A percentile compares a stretch with the other conserved stretches of the same genome.
Evolutionary conservation across 2,329 filamentous ascomycete species (phyloP).

Genomic region (Dothideomycetes sp.): DNA sequence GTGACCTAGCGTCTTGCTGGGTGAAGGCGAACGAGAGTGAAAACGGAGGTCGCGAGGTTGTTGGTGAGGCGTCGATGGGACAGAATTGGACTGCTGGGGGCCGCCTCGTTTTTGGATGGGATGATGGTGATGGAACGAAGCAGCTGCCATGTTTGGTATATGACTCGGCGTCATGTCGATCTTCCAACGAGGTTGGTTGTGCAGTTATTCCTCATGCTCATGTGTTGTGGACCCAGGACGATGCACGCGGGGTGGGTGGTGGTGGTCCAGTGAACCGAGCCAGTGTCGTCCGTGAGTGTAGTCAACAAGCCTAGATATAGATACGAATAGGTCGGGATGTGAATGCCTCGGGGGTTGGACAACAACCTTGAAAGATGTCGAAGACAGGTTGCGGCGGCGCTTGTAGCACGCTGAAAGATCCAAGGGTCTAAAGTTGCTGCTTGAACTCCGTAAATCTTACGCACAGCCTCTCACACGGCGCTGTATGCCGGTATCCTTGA

Average conservation of each 20-base stretch:
- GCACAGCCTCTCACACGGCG: no score
- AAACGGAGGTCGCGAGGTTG: conserved; percentile 74
- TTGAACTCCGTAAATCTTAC: no score
- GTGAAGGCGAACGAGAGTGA: conserved; percentile 71
- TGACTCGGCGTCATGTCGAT: conserved; percentile 12
- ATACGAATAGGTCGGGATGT: conserved; percentile 1
- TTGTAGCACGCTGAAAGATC: conserved; percentile 9
- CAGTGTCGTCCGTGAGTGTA: not conserved
- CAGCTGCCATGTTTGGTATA: conserved; percentile 15
- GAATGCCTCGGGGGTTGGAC: no score
- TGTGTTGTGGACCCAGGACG: conserved; percentile 10
- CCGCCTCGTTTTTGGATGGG: conserved; percentile 15
- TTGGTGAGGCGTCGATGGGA: conserved; percentile 88
- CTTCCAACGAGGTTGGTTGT: conserved; percentile 18
- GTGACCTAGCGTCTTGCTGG: conserved; percentile 59
- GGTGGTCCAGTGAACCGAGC: conserved; percentile 7
- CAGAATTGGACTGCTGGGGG: conserved; percentile 68
- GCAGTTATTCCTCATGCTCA: conserved; percentile 18
- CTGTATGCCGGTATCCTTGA: no score
- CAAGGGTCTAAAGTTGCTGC: not conserved
- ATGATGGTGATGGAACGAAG: conserved; percentile 7
- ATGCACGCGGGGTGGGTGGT: conserved; percentile 5
- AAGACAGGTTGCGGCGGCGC: no score
- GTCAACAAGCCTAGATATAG: not conserved
- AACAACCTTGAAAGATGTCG: no score